These are phyloP conservation scores for Brassica incana DNA, from an alignment of 345 rosid species.

Conservation along the genomic window DNA sequence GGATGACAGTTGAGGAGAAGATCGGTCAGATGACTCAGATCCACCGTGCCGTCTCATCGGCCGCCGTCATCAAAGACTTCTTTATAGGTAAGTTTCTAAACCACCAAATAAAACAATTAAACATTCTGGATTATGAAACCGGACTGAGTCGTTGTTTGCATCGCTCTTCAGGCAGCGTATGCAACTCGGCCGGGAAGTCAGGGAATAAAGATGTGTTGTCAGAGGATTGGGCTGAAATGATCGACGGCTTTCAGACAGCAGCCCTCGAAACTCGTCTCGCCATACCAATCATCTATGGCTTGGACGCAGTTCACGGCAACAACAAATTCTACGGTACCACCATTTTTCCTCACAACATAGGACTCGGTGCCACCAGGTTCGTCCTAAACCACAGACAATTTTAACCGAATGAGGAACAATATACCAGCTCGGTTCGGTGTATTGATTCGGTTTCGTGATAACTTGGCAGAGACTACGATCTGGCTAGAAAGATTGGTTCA, in stretches of 20 bases:
- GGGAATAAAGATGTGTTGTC: not conserved
- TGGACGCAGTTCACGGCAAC: constrained; percentile 91
- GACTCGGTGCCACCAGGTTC: constrained; percentile 85
- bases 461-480: constrained; percentile 58
- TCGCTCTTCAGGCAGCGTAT: constrained; percentile 59
- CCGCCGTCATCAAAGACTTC: constrained; percentile 49
- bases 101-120: no score
- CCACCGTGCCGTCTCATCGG: constrained; percentile 42
- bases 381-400: constrained; percentile 1
- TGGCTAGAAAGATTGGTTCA: constrained; percentile 60
- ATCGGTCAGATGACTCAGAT: constrained; percentile 58
- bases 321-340: constrained; percentile 74
- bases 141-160: not conserved
- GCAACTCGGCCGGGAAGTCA: constrained; percentile 53
- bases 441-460: not conserved
- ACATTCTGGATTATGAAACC: not conserved
- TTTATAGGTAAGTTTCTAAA: constrained; percentile 44
- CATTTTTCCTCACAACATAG: constrained; percentile 78
- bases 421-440: not conserved
- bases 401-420: not conserved
- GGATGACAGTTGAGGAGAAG: constrained; percentile 56
- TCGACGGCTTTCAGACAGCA: constrained; percentile 59
- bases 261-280: constrained; percentile 66
- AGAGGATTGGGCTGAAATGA: constrained; percentile 84
- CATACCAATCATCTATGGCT: constrained; percentile 74